Conservation (phyloP, 2,329 filamentous ascomycete genomes). For the Sporothrix pseudoabietina region DNA sequence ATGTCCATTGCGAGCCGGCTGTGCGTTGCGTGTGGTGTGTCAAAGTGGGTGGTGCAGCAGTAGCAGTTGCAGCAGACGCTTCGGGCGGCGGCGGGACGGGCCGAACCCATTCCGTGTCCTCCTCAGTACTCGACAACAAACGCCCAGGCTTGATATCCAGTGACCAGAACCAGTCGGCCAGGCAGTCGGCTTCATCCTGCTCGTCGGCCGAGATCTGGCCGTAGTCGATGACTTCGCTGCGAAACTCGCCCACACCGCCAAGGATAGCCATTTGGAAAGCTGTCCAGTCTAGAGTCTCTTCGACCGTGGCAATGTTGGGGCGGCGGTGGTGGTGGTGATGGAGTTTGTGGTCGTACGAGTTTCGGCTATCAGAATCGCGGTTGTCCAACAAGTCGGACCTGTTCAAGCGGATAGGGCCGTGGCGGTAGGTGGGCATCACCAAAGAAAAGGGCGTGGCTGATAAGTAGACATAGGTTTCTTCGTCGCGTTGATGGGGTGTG, state of each 20-base stretch:
- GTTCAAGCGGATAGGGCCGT: conserved; percentile 58
- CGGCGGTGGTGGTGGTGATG: conserved; percentile 1
- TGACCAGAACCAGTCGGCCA: conserved; percentile 55
- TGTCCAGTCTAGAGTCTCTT: conserved; percentile 62
- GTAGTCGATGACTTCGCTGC: conserved; percentile 49
- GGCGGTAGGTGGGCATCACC: conserved; percentile 53
- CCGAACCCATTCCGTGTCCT: conserved; percentile 22
- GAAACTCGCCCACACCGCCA: conserved; percentile 57
- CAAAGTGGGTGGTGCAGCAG: not conserved
- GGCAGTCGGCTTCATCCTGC: conserved; percentile 52
- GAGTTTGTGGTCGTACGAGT: not conserved
- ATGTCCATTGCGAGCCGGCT: conserved; percentile 16
- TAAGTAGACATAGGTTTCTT: conserved; percentile 48
- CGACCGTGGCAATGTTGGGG: conserved; percentile 39
- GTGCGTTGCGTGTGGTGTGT: not conserved
- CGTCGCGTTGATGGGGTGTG: conserved; percentile 26
- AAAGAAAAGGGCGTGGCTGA: conserved; percentile 53
- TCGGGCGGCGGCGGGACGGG: not conserved
- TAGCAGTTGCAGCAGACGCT: not conserved
- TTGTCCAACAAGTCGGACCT: conserved; percentile 44
- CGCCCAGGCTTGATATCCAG: conserved; percentile 53
- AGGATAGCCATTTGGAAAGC: conserved; percentile 67
- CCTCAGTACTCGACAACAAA: conserved; percentile 39
- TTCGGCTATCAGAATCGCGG: conserved; percentile 31
- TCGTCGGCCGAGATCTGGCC: conserved; percentile 42